Conservation (phyloP, 495 filamentous ascomycete genomes). For the Penicillium subrubescens region DNA sequence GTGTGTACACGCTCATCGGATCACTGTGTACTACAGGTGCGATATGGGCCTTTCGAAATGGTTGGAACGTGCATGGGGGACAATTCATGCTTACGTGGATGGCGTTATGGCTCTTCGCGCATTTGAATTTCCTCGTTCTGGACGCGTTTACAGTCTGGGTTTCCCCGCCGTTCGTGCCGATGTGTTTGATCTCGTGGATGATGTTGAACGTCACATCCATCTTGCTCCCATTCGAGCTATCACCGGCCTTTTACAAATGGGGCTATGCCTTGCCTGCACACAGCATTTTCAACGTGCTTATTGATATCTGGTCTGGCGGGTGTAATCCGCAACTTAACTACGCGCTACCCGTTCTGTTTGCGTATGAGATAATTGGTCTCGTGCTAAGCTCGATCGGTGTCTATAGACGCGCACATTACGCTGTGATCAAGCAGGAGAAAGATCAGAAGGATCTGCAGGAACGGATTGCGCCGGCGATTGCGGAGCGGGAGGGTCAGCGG, state of each 20-base stretch:
- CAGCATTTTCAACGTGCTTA: slow-evolving; percentile 43
- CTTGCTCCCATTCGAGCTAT: slow-evolving; percentile 50
- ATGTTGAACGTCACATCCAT: slow-evolving; percentile 49
- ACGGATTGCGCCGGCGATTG: slow-evolving; percentile 31
- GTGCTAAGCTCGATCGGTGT: slow-evolving; percentile 38
- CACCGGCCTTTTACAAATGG: slow-evolving; percentile 49
- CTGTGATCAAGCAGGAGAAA: slow-evolving; percentile 35
- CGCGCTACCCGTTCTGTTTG: slow-evolving; percentile 48
- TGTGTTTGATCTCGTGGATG: slow-evolving; percentile 52
- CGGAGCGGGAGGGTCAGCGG: slow-evolving; percentile 3
- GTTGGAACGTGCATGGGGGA: slow-evolving; percentile 48
- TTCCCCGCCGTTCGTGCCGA: slow-evolving; percentile 43
- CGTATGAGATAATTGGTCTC: slow-evolving; percentile 36
- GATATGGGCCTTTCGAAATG: slow-evolving; percentile 53
- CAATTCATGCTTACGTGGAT: slow-evolving; percentile 54
- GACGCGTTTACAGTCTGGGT: slow-evolving; percentile 52
- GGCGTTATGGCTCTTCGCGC: slow-evolving; percentile 53
- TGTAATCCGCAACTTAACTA: slow-evolving; percentile 48
- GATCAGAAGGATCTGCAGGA: slow-evolving; percentile 28
- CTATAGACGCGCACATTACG: slow-evolving; percentile 42
- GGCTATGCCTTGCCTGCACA: slow-evolving; percentile 52
- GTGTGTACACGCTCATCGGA: slow-evolving; percentile 46
- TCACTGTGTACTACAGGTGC: slow-evolving; percentile 47
- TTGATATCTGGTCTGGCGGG: slow-evolving; percentile 52
- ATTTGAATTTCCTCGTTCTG: slow-evolving; percentile 52